Evolutionary conservation across 805 yeast species (phyloP).

Genomic region (Metschnikowia shivogae): DNA sequence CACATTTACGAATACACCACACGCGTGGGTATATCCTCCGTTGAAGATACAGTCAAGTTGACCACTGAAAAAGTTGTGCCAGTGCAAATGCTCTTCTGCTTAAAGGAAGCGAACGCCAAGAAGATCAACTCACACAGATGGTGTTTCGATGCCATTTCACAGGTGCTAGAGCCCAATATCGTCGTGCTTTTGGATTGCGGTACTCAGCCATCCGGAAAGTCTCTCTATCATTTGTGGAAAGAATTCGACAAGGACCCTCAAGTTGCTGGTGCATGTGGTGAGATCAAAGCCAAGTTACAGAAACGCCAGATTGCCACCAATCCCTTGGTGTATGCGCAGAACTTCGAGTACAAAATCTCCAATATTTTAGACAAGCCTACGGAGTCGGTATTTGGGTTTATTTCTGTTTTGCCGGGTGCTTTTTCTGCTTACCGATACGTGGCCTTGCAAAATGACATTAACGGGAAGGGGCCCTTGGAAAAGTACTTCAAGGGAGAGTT

Average conservation of each 20-base stretch:
- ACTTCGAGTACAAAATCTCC: slow-evolving; percentile 94
- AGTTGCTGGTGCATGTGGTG: slow-evolving; percentile 98
- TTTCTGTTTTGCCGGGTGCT: slow-evolving; percentile 94
- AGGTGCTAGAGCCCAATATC: slow-evolving; percentile 74
- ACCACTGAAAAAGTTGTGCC: slow-evolving; percentile 61
- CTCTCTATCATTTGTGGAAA: slow-evolving; percentile 87
- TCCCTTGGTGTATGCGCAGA: slow-evolving; percentile 94
- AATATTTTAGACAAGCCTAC: slow-evolving; percentile 93
- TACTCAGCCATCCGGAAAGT: slow-evolving; percentile 80
- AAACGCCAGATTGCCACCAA: slow-evolving; percentile 51
- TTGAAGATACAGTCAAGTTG: slow-evolving; percentile 50
- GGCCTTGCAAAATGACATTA: slow-evolving; percentile 63
- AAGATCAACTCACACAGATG: slow-evolving; percentile 95
- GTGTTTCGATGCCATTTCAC: slow-evolving; percentile 92
- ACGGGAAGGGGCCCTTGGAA: slow-evolving; percentile 81
- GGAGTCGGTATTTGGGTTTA: slow-evolving; percentile 92
- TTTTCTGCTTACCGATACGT: slow-evolving; percentile 88
- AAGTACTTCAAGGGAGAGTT: slow-evolving; percentile 92
- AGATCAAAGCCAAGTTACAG: slow-evolving; percentile 54
- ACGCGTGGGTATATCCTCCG: slow-evolving; percentile 69
- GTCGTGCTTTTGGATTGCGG: slow-evolving; percentile 90
- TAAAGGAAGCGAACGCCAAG: slow-evolving; percentile 83
- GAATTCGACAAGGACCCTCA: slow-evolving; percentile 70
- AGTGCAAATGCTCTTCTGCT: slow-evolving; percentile 81
- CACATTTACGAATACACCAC: slow-evolving; percentile 94